These are phyloP conservation scores for Onygenales sp. DNA, from an alignment of 2,329 filamentous ascomycete genomes.

Conservation along the genomic window DNA sequence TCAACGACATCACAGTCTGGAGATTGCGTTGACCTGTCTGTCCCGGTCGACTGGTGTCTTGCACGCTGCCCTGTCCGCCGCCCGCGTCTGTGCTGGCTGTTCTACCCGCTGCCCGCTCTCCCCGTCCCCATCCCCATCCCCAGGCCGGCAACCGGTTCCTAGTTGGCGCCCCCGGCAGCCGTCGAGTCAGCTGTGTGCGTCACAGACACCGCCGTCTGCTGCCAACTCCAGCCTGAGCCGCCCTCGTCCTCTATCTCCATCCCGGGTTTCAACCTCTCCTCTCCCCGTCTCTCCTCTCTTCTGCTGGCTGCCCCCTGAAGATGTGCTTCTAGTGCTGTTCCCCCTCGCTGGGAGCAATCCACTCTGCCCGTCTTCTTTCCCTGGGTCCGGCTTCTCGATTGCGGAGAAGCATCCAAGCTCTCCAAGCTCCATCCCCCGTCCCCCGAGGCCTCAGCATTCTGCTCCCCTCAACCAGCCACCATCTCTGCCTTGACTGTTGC, in stretches of 20 bases:
- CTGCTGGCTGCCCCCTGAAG: not conserved
- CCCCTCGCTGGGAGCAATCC: slow-evolving; percentile 1
- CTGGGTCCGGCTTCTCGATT: not conserved
- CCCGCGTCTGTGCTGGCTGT: no score
- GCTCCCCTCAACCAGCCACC: not conserved
- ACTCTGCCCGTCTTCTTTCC: not conserved
- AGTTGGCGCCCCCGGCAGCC: not conserved
- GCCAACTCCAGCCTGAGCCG: no score
- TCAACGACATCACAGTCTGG: no score
- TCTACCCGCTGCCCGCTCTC: no score
- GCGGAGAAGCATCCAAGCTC: not conserved
- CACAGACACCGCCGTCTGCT: not conserved
- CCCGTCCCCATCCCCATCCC: no score
- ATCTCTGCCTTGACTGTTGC: not conserved
- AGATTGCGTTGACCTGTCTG: no score
- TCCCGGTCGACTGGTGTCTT: no score
- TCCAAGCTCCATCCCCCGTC: not conserved
- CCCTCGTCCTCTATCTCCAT: not conserved
- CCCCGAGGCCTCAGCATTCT: not conserved
- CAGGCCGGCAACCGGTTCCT: not conserved
- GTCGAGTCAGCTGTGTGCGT: slow-evolving; percentile 2
- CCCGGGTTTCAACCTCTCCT: not conserved
- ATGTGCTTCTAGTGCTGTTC: slow-evolving; percentile 3
- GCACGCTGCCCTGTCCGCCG: no score
- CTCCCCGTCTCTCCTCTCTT: not conserved